phyloP scores from a whole-genome alignment of 1,139 yeast genomes.

The Taphrina populina region DNA sequence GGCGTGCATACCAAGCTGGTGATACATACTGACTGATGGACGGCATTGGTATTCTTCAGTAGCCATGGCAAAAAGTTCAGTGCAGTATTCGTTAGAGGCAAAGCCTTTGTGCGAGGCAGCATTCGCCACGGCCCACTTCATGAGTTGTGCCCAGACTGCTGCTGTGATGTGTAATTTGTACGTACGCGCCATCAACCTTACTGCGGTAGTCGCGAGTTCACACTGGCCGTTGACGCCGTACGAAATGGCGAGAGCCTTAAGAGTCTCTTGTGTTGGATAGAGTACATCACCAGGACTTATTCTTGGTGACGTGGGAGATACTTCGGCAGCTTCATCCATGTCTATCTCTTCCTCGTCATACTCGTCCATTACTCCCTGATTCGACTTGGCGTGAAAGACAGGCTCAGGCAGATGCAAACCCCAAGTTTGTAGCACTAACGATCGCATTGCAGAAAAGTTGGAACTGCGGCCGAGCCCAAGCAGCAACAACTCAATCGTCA shows the following conservation, averaged over 20 bases:
- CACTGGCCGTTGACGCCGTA: constrained; percentile 18
- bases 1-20: background rate
- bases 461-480: constrained; percentile 13
- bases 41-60: background rate
- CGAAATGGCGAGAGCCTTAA: constrained; percentile 9
- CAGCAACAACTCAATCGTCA: constrained; percentile 21
- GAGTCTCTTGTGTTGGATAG: constrained; percentile 14
- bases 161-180: constrained; percentile 9
- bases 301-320: no score
- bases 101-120: constrained; percentile 5
- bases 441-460: constrained; percentile 4
- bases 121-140: constrained; percentile 14
- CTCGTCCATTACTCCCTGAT: constrained; percentile 17
- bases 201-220: constrained; percentile 1
- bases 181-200: background rate
- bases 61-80: background rate
- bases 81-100: constrained; percentile 2
- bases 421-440: constrained; percentile 25
- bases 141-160: constrained; percentile 12
- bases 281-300: background rate
- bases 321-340: no score
- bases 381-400: background rate
- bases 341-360: constrained; percentile 21
- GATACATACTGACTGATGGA: constrained; percentile 17
- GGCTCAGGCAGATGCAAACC: background rate